Base-by-base conservation (phyloP, 1,139 yeast genomes). In the Debaryomyces udenii region DNA sequence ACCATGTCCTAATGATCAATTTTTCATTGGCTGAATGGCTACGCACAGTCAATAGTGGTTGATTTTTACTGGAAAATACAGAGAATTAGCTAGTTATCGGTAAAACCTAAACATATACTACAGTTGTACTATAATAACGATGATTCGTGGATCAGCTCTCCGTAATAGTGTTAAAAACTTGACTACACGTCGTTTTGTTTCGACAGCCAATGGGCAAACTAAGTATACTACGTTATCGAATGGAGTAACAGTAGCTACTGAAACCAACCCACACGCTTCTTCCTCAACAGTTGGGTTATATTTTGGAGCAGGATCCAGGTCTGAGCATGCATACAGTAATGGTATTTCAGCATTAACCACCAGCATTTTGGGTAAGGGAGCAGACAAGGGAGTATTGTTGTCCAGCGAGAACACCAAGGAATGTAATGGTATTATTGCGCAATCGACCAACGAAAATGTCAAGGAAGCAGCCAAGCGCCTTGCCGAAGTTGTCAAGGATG, bases 271-370 rank as follows among this genome's bases (percentile, higher is more conserved):
- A 35, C 56, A 64, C 46, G 80, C 86, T 46, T 59, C 73, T 43
- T 62, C 81, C 26, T 71, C 88, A 31, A 72, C 88, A 29, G 73
- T 85, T 50, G 93, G 93, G 63, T 65, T 85, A 43, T 86, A 76
- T 64, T 69, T 76, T 57, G 85, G 84, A 49, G 86, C 89, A 40
- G 95, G 95, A 61, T 81, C 91, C 40, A 75, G 90, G 63, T 66
- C 86, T 40, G 95, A 86, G 67, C 86, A 83, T 66, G 76, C 86
- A 40, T 84, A 80, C 77, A 82, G 81, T 70, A 85, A 86, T 53
- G 95, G 95, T 78, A 78, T 83, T 42, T 76, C 91, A 41, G 79
- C 86, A 47, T 69, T 86, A 56, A 71, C 83, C 52, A 67, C 85
- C 62, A 68, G 74, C 50, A 62, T 77, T 29, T 71, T 83, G 60